Evolutionary conservation across 2,329 filamentous ascomycete genomes (phyloP).

Genomic region (Diaporthe ilicicola): DNA sequence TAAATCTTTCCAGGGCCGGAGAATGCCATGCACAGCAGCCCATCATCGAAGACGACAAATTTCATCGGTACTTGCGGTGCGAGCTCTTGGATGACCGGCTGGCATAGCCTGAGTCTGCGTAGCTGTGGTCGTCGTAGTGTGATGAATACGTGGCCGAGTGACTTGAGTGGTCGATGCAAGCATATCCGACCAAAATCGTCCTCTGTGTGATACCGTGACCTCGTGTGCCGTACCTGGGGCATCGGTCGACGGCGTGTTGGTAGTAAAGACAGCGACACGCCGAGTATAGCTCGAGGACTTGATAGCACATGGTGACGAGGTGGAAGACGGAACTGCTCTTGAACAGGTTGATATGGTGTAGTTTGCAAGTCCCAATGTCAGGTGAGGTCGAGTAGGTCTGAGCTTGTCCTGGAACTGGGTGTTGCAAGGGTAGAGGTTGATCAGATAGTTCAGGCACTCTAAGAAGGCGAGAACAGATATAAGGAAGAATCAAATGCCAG

Average conservation of each 20-base stretch:
- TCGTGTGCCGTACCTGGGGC: slow-evolving; percentile 75
- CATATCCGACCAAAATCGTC: slow-evolving; percentile 83
- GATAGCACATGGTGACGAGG: slow-evolving; percentile 77
- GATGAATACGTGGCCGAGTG: slow-evolving; percentile 47
- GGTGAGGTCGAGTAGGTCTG: slow-evolving; percentile 22
- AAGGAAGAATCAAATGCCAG: slow-evolving; percentile 26
- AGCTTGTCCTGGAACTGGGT: slow-evolving; percentile 7
- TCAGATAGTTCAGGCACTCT: slow-evolving; percentile 22
- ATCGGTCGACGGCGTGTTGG: slow-evolving; percentile 85
- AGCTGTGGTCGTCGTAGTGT: slow-evolving; percentile 48
- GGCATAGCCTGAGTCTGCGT: slow-evolving; percentile 65
- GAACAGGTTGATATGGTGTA: slow-evolving; percentile 36
- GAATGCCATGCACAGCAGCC: slow-evolving; percentile 52
- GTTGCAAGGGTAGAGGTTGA: slow-evolving; percentile 24
- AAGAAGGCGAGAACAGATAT: slow-evolving; percentile 18
- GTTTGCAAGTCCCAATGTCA: slow-evolving; percentile 37
- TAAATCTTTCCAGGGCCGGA: slow-evolving; percentile 52
- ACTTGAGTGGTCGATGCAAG: slow-evolving; percentile 67
- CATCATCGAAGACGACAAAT: slow-evolving; percentile 59
- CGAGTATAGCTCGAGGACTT: slow-evolving; percentile 85
- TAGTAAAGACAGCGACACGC: slow-evolving; percentile 90
- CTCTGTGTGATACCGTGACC: slow-evolving; percentile 78
- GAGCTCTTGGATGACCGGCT: slow-evolving; percentile 57
- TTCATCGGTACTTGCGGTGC: slow-evolving; percentile 57
- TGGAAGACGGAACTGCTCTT: slow-evolving; percentile 34